phyloP scores from a whole-genome alignment of 2,329 filamentous ascomycete genomes.

The Colletotrichum limetticola region DNA sequence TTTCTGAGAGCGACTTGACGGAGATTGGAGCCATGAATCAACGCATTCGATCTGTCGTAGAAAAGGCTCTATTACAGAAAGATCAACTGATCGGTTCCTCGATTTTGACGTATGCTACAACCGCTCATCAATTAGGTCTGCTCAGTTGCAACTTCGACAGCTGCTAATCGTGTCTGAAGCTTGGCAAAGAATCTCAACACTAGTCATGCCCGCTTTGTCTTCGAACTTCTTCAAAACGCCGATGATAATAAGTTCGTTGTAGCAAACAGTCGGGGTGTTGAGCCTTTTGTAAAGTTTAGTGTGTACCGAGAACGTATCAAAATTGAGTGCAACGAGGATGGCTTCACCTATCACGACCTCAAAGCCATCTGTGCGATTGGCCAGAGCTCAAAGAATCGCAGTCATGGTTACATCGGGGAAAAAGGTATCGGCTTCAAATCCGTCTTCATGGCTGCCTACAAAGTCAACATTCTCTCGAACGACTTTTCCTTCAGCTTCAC shows the following conservation, averaged over 20 bases:
- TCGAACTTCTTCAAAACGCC: conserved; percentile 65
- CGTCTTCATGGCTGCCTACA: conserved; percentile 57
- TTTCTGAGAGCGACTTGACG: background rate
- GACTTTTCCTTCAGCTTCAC: conserved; percentile 56
- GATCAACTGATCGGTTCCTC: background rate
- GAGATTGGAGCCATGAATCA: background rate
- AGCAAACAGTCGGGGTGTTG: conserved; percentile 40
- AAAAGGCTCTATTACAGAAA: background rate
- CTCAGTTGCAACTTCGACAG: background rate
- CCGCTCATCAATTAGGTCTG: background rate
- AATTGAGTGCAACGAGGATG: conserved; percentile 62
- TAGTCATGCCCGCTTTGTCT: conserved; percentile 57
- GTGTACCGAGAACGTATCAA: conserved; percentile 51
- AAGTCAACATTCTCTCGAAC: conserved; percentile 57
- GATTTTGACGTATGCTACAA: background rate
- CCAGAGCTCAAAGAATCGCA: conserved; percentile 55
- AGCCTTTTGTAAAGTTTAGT: conserved; percentile 45
- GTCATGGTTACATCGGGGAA: conserved; percentile 56
- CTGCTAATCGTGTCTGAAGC: conserved; percentile 38
- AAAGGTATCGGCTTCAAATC: conserved; percentile 66
- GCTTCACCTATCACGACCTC: conserved; percentile 55
- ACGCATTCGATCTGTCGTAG: background rate
- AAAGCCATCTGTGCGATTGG: conserved; percentile 57
- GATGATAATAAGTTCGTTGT: conserved; percentile 59
- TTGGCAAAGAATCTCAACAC: conserved; percentile 55